Evolutionary conservation across 139 green algal species (phyloP).

Genomic region (Micractinium conductrix): DNA sequence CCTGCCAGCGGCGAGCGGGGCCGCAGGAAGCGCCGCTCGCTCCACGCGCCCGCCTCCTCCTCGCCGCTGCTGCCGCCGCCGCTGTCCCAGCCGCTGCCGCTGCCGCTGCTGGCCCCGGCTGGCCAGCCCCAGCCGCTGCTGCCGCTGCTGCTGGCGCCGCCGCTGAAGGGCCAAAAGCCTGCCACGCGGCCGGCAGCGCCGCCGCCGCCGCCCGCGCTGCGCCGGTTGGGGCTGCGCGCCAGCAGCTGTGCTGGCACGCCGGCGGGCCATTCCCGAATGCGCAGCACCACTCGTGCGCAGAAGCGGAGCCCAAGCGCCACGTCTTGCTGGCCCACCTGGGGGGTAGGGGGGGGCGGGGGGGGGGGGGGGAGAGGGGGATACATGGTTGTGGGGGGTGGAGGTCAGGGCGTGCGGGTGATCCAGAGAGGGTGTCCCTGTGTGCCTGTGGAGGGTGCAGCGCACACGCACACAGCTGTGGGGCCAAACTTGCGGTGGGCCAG

Average conservation of each 20-base stretch:
- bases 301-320: conserved; percentile 87
- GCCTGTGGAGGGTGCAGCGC: too few relatives aligned
- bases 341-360: too few relatives aligned
- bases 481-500: too few relatives aligned
- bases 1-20: conserved; percentile 27
- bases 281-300: conserved; percentile 70
- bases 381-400: too few relatives aligned
- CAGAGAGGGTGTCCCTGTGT: too few relatives aligned
- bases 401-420: too few relatives aligned
- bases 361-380: too few relatives aligned
- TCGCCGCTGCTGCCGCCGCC: not conserved
- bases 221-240: conserved; percentile 11
- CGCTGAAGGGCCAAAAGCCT: not conserved
- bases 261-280: conserved; percentile 67
- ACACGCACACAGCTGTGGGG: too few relatives aligned
- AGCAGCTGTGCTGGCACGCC: conserved; percentile 19
- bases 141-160: not conserved
- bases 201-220: not conserved
- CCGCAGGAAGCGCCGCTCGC: not conserved
- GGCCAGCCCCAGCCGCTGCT: not conserved
- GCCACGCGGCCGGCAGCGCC: too few relatives aligned
- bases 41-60: not conserved
- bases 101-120: not conserved
- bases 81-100: not conserved
- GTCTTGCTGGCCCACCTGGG: conserved; percentile 81